Percentiles rank a stretch among this genome's conserved stretches.
Conservation (phyloP, 179 eudicot genomes). For the Corrigiola litoralis region DNA sequence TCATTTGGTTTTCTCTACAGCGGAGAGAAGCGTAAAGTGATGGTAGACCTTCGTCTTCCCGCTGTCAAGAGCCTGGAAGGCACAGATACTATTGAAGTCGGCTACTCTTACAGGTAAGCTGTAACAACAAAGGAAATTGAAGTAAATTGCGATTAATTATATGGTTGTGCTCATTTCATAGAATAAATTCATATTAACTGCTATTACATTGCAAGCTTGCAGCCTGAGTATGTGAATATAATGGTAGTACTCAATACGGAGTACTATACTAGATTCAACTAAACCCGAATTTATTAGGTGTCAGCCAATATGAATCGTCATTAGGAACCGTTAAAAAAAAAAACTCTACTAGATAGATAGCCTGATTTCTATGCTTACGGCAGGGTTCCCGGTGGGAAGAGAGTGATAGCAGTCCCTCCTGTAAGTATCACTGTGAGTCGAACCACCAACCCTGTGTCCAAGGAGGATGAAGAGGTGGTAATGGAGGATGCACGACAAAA, state of each 20-base stretch:
- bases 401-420: background rate
- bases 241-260: too few relatives aligned
- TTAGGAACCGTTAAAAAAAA: too few relatives aligned
- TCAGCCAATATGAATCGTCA: too few relatives aligned
- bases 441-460: too few relatives aligned
- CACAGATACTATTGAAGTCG: constrained; percentile 7
- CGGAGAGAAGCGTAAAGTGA: background rate
- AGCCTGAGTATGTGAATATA: too few relatives aligned
- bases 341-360: too few relatives aligned
- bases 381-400: background rate
- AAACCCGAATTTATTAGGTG: too few relatives aligned
- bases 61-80: background rate
- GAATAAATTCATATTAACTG: too few relatives aligned
- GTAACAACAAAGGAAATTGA: too few relatives aligned
- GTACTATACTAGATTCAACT: too few relatives aligned
- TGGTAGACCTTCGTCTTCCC: constrained; percentile 12
- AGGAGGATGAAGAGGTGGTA: background rate
- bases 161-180: background rate
- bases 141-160: too few relatives aligned
- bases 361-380: background rate
- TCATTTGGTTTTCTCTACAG: constrained; percentile 15
- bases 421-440: background rate
- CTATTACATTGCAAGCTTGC: too few relatives aligned
- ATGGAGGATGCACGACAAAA: background rate
- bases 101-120: constrained; percentile 15